These are phyloP conservation scores for Onygena corvina DNA, from an alignment of 2,329 filamentous ascomycete species.

Conservation along the genomic window DNA sequence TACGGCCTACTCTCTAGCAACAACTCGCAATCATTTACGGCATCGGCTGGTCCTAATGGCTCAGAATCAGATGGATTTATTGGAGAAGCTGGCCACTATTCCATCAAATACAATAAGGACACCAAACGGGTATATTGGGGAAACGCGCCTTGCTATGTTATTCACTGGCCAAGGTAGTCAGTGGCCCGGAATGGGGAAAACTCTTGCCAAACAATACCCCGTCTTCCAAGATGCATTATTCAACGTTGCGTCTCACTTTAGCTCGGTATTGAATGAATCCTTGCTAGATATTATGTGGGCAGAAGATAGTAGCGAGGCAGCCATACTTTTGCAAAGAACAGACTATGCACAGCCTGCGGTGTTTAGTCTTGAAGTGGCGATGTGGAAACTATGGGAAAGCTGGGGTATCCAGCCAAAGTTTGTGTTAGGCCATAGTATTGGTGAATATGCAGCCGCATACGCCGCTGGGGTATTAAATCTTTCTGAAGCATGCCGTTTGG, in stretches of 20 bases:
- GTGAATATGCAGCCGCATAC: constrained; percentile 22
- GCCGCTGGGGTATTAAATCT: no score
- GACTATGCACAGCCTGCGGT: constrained; percentile 17
- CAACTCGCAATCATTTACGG: background rate
- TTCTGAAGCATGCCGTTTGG: no score
- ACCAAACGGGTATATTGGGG: background rate
- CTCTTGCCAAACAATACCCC: constrained; percentile 11
- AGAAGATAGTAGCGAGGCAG: constrained; percentile 2
- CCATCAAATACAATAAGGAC: no score
- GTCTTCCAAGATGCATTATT: constrained; percentile 11
- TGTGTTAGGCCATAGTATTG: constrained; percentile 21
- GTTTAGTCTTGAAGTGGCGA: constrained; percentile 17
- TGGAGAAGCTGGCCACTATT: no score
- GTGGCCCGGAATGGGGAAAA: constrained; percentile 15
- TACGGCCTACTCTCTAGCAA: constrained; percentile 6
- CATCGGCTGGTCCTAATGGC: background rate
- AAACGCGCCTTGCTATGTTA: no score
- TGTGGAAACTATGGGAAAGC: constrained; percentile 17
- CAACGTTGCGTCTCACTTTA: constrained; percentile 7
- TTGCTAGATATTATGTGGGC: constrained; percentile 8
- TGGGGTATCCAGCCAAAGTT: constrained; percentile 14
- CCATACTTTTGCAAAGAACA: background rate
- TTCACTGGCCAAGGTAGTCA: constrained; percentile 19
- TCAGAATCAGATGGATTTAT: background rate
- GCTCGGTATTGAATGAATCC: constrained; percentile 10